Base-by-base conservation (phyloP, 495 filamentous ascomycete genomes). In the Podospora tetraspora region DNA sequence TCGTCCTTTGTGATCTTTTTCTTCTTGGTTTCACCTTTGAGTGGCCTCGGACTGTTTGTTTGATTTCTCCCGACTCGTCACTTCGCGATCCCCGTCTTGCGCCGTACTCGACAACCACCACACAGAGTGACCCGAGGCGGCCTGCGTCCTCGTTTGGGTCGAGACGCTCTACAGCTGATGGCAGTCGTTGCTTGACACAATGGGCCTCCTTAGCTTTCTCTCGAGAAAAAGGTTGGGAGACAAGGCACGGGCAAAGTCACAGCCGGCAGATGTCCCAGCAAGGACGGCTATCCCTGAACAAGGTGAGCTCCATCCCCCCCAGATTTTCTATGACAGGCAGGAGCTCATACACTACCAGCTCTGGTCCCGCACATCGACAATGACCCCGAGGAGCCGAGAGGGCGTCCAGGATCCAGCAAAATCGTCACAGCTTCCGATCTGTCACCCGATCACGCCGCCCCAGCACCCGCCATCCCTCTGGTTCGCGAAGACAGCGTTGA, bases 121-220 rank as follows among this genome's bases (percentile, higher is more conserved):
- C 43, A n/a, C 16, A 52, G 19, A 52, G 43, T 52, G 43, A n/a
- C 43, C 37, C 43, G 43, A 19, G 58, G 27, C 24, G 59, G 22
- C 59, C 43, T 52, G 16, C 12, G 43, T 52, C 57, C 32, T 24
- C 29, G 30, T 30, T 34, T n/a, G 61, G 32, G 16, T 34, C 61
- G 61, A 63, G 7, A 19, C 37, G 27, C 16, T 57, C 59, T 29
- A 62, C 69, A 60, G 66, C 73, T 61, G 23, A 76, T 75, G 73
- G 73, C 70, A 68, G 72, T 60, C 52, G 34, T 37, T 64, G 57
- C 57, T 10, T 27, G 22, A 37, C 74, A 77, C 64, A 24, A 83
- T 83, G 81, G 80, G 81, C 68, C 71, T 82, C 68, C 71, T 82
- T 57, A 79, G 75, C 68, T 79, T 82, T 27, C 66, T 83, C 32